Conservation (phyloP, 2,329 filamentous ascomycete species). For the Aplosporella prunicola region DNA sequence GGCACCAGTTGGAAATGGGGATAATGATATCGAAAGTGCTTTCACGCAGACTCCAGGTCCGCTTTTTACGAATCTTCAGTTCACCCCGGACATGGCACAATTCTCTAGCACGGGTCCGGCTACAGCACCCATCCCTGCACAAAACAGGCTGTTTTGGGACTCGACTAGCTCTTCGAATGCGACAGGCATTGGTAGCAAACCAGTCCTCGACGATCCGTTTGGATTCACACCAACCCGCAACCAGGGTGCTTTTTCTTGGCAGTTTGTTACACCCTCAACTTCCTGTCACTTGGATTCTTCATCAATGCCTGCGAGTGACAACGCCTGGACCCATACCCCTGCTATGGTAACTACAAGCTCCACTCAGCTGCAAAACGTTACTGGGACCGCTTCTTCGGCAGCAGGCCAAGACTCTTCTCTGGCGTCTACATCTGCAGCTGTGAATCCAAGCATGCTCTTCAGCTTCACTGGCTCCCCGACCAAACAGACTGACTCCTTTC, state of each 20-base stretch:
- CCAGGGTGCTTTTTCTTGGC: neutral
- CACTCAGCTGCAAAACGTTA: slow-evolving; percentile 3
- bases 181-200: neutral
- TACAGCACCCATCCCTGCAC: slow-evolving; percentile 48
- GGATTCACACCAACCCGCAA: neutral
- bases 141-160: slow-evolving; percentile 34
- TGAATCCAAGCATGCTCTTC: slow-evolving; percentile 40
- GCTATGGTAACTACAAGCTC: slow-evolving; percentile 7
- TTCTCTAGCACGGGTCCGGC: slow-evolving; percentile 43
- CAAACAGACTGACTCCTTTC: neutral
- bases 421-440: slow-evolving; percentile 30
- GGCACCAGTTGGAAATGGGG: slow-evolving; percentile 14
- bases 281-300: slow-evolving; percentile 3
- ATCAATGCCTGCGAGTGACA: slow-evolving; percentile 2
- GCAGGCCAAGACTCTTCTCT: slow-evolving; percentile 17
- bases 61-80: slow-evolving; percentile 45
- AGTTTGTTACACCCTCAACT: neutral
- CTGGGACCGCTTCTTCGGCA: neutral
- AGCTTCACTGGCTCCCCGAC: slow-evolving; percentile 23
- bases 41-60: slow-evolving; percentile 19
- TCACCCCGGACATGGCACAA: slow-evolving; percentile 49
- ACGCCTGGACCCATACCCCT: slow-evolving; percentile 5
- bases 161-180: slow-evolving; percentile 11
- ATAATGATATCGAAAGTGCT: slow-evolving; percentile 14
- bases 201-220: slow-evolving; percentile 11